Evolutionary conservation across 306 rosid species (phyloP), one percentile per base, ranked within the genome.

Genomic region (Gillenia trifoliata): DNA sequence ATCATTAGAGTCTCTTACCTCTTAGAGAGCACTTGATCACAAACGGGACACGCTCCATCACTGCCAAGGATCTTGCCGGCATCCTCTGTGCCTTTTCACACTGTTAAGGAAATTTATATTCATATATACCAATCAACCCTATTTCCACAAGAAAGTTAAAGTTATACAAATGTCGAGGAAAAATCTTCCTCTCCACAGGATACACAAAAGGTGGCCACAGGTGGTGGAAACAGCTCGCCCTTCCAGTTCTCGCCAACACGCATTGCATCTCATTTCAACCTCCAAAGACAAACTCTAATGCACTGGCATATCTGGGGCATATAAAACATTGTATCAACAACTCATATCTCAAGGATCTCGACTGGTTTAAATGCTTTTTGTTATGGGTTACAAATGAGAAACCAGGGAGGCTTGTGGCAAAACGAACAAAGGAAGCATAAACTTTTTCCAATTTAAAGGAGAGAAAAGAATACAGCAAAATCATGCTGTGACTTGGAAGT

Each of bases 11-110:
- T 7, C 49, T 62, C 69, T 70, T 83, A 94, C 98, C 98, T 92
- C 88, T 94, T 94, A 43, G 98, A 94, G 81, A 94, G 98, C 75
- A 92, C 98, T 85, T 92, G 98, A 84, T 95, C 99, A 75, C 99
- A 90, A 72, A 92, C 76, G 30, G 98, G 99, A 77, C 99, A 95
- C 45, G 91, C 91, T 81, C 99, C 99, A 77, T 90, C 99, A 38
- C 76, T 95, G 85, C 88, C 80, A 77, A 95, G 85, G 83, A 95
- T 90, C 86, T 92, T 95, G 87, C 83, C 86, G 31, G 99, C 99
- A 83, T 95, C 99, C 57, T 95, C 99, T 17, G 93, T 84, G 87
- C 99, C 99, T 95, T 73, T 77, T 41, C 56, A 82, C 74, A 25
- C 15, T 71, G 79, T 88, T 68, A 86, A 78, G 93, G 93, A 87